phyloP scores from a whole-genome alignment of 129 eudicot genomes.

The carrot (Daucus carota) region DNA sequence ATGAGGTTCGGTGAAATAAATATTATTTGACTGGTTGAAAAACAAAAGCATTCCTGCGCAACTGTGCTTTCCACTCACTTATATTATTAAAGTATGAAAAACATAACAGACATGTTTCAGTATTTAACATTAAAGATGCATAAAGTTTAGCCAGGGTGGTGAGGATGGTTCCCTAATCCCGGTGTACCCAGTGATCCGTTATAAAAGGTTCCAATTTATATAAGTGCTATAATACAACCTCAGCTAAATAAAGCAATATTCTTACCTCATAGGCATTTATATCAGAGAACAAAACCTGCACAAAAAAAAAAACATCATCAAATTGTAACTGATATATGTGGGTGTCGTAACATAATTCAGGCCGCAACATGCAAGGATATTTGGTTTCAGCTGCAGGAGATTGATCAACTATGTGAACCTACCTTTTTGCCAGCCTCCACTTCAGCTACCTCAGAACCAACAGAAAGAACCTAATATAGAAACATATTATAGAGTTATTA shows the following conservation, averaged over 20 bases:
- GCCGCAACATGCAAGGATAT: not conserved
- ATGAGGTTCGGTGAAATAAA: not conserved
- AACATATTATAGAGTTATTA: not conserved
- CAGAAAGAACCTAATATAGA: constrained; percentile 54
- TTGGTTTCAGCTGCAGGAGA: not conserved
- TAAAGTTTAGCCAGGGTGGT: not conserved
- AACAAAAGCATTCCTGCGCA: not conserved
- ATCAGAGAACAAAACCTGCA: constrained; percentile 95
- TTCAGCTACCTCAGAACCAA: constrained; percentile 73
- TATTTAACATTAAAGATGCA: not conserved
- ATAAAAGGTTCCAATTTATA: not conserved
- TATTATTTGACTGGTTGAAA: not conserved
- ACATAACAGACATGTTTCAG: not conserved
- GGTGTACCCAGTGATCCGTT: not conserved
- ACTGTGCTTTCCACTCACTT: not conserved
- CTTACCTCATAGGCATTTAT: constrained; percentile 75
- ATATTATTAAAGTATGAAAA: not conserved
- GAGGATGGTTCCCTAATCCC: not conserved
- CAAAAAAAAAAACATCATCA: constrained; percentile 7
- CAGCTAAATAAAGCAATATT: not conserved
- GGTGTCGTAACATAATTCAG: not conserved
- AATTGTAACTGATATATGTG: not conserved
- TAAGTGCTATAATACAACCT: not conserved
- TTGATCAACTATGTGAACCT: constrained; percentile 5
- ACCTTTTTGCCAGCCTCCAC: constrained; percentile 95